Evolutionary conservation across 805 yeast genomes (phyloP), one percentile per base, ranked within the genome.

Genomic region (Teunomyces tritomae): DNA sequence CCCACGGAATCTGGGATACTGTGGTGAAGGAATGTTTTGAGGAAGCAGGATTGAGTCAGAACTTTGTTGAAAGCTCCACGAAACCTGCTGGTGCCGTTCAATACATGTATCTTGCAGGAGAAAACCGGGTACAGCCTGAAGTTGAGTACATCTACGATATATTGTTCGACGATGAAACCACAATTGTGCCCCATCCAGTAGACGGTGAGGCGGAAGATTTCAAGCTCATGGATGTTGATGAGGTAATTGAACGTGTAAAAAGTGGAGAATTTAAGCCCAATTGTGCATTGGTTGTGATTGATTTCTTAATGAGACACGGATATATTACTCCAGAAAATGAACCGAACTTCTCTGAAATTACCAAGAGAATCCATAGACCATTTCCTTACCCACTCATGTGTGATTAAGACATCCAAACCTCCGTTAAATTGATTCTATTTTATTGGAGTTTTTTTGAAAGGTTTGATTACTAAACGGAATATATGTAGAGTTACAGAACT

Each of bases 241-340:
- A 87, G 51, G 80, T 88, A 1, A 50, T 75, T 30, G 48, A 58
- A 28, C 72, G 77, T n/a, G 57, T 92, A 27, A 59, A 59, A 9
- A 64, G 65, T 0, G 82, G 82, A 1, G 82, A 85, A 57, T 94
- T 94, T 71, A 94, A 92, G 65, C 96, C 96, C 26, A 94, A 92
- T 58, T 87, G 96, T 68, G 96, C 85, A 0, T 67, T 82, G 28
- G 85, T 91, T 2, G 72, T 87, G 28, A 74, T 90, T 11, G 97
- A 92, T 57, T 94, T 94, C 58, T 71, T 94, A 47, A 78, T 91
- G n/a, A 81, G 99, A 56, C 91, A 86, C 57, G 96, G 97, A 1
- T 61, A 74, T 29, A 62, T 92, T 8, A 79, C 85, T 0, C 73
- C 85, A 0, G 87, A 82, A 42, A 73, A 68, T 43, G 96, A 90